Base-by-base conservation (phyloP, 805 yeast genomes). In the Ogataea populi-albae region DNA sequence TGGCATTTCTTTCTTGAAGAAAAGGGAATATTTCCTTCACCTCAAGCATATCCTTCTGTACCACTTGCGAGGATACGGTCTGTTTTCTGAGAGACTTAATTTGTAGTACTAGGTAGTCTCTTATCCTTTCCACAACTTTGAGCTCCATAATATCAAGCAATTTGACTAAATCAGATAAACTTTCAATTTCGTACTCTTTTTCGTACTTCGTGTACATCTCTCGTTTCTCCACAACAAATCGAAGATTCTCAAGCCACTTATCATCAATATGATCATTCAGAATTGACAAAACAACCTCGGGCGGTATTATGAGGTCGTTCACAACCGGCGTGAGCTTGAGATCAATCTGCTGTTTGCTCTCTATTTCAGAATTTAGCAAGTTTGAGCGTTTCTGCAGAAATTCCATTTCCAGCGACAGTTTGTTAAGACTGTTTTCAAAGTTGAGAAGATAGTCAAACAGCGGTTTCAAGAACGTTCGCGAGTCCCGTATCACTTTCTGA, bases 301-400 rank as follows among this genome's bases (percentile, higher is more conserved):
- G 93, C 0, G 96, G 85, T 6, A 89, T 75, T 40, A 84, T 65
- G 23, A 85, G 64, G 45, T 85, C 89, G 24, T 82, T 71, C 1
- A 88, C 79, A n/a, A 86, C 63, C 0, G 95, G 95, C 14, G 83
- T 77, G 38, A 88, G 70, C 34, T 67, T 67, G 6, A 59, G 56
- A 38, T 79, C 75, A 14, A 73, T 68, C 21, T 60, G 49, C 12
- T 71, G 67, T 32, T 81, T 75, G 25, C 63, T 59, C 9, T 64
- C 64, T 10, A 81, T 64, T 26, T 77, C 65, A 15, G 58, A 48
- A 25, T 73, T 69, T 26, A 83, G 56, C 12, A 64, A 59, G 12
- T 69, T 54, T 2, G 85, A 77, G 39, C 77, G 68, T 5, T 64
- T 55, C 47, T 79, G 81, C 23, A 83, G 66, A 29, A 66, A 67